Evolutionary conservation across 73 alveolate species (phyloP).

Genomic region (Tetrahymena malaccensis): DNA sequence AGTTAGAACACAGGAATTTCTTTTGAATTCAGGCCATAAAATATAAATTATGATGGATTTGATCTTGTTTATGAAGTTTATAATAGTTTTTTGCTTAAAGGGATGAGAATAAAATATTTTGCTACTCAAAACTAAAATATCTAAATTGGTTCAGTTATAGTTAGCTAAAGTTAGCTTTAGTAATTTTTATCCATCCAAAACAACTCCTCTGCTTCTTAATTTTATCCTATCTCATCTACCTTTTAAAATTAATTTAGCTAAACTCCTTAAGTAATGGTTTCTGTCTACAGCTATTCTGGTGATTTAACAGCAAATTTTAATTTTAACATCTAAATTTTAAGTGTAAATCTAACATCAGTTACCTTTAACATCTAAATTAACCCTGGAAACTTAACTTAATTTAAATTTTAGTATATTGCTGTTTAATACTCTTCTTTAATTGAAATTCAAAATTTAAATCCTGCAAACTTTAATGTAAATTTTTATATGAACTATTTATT

Average conservation of each 20-base stretch:
- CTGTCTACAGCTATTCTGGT: neutral
- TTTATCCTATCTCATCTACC: neutral
- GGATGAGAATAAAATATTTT: neutral
- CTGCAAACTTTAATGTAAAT: neutral
- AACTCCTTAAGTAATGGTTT: neutral
- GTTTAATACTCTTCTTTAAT: neutral
- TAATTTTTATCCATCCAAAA: neutral
- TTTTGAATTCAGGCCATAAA: neutral
- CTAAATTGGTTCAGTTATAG: neutral
- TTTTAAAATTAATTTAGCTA: neutral
- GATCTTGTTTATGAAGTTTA: neutral
- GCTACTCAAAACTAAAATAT: neutral
- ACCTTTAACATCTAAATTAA: neutral
- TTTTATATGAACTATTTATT: neutral
- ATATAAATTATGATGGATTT: neutral
- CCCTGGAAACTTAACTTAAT: neutral
- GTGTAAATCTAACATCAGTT: neutral
- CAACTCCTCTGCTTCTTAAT: neutral
- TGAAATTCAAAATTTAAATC: neutral
- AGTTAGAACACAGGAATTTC: neutral
- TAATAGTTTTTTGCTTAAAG: neutral
- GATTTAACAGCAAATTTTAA: neutral
- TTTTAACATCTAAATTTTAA: neutral
- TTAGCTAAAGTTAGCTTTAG: neutral
- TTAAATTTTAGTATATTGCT: neutral